Evolutionary conservation across 768 basidiomycete species (phyloP), one percentile per base, ranked within the genome.

Genomic region (Boletus insuetus): DNA sequence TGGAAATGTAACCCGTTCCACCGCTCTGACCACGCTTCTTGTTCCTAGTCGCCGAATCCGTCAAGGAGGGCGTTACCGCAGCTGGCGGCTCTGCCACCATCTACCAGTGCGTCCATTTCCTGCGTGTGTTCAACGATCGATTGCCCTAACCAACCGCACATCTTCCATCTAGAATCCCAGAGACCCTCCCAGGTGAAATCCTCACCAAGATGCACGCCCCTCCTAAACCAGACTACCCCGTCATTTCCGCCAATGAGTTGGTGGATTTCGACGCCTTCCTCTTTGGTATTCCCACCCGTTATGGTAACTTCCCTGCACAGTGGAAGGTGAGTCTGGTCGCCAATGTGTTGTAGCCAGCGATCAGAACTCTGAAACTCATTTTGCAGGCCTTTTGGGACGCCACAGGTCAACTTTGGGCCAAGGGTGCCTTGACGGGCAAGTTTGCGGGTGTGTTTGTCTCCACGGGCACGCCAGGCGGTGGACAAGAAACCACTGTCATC

Each of bases 211-310:
- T 96, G 83, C 71, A 86, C 57, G 90, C 89, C 3, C 81, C 85
- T 9, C 70, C 86, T 24, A 91, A 90, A 69, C 82, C 82, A 46
- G 71, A 79, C 60, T 91, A 91, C 70, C 90, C 91, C 4, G 64
- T 90, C 60, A 75, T 91, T 62, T 75, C 71, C 3, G 78, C 85
- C 26, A 70, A 74, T 1, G 74, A 78, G 8, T 77, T 96, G 29
- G 8, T 1, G 29, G 29, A 29, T 47, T 88, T 79, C 64, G 89
- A 95, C 61, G 91, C 82, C 6, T 85, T 82, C 78, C 60, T 95
- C 58, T 77, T 91, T 49, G 92, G 90, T 56, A 76, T 91, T 53
- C 86, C 87, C 49, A 89, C 88, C 22, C 86, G 92, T 63, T 95
- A 82, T 72, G 92, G 92, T 40, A 84, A 80, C 64, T 85, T 90